Evolutionary conservation across 768 basidiomycete genomes (phyloP).

Genomic region (Serendipita sp.): DNA sequence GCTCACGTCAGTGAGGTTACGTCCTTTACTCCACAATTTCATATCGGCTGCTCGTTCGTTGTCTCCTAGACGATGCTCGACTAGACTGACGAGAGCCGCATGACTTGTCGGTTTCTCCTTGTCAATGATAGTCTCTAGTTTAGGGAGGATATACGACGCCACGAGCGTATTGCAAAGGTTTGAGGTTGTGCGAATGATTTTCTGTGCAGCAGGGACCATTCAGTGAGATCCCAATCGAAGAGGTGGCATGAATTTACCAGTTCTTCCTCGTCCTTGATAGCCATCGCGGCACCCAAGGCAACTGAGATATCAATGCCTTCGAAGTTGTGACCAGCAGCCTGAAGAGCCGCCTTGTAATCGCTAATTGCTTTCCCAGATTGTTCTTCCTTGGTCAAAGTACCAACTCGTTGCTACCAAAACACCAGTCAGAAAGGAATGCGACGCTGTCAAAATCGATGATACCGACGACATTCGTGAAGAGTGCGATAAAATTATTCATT

Average conservation of each 20-base stretch:
- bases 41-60: constrained; percentile 74
- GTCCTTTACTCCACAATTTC: constrained; percentile 78
- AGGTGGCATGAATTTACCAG: constrained; percentile 36
- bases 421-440: constrained; percentile 16
- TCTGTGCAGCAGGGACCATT: constrained; percentile 29
- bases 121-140: constrained; percentile 82
- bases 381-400: constrained; percentile 64
- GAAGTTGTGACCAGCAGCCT: constrained; percentile 40
- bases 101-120: constrained; percentile 83
- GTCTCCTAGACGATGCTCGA: constrained; percentile 69
- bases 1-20: constrained; percentile 58
- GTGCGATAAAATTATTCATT: constrained; percentile 47
- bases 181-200: constrained; percentile 58
- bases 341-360: constrained; percentile 65
- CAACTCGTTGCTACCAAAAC: constrained; percentile 45
- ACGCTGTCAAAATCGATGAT: not conserved
- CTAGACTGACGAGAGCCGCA: constrained; percentile 66
- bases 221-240: not conserved
- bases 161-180: constrained; percentile 74
- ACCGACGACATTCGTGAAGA: constrained; percentile 19
- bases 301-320: constrained; percentile 66
- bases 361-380: constrained; percentile 71
- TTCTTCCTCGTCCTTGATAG: constrained; percentile 84
- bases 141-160: constrained; percentile 69
- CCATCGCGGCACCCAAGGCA: constrained; percentile 62